These are phyloP conservation scores for Blastomyces parvus DNA, from an alignment of 2,329 filamentous ascomycete genomes.

Conservation along the genomic window DNA sequence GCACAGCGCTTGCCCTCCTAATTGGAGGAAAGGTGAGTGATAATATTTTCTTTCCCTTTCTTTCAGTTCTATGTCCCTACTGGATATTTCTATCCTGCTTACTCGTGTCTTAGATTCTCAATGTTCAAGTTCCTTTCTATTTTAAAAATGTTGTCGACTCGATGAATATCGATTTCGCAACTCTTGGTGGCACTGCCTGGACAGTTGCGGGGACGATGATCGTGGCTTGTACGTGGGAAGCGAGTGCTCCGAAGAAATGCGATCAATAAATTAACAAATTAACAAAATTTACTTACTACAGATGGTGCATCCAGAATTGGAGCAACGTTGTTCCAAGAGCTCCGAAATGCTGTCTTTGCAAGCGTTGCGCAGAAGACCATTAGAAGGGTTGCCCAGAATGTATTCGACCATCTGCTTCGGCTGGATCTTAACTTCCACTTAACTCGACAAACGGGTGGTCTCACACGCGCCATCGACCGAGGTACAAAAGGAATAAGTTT, in stretches of 20 bases:
- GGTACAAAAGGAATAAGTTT: slow-evolving; percentile 99
- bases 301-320: slow-evolving; percentile 81
- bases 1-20: slow-evolving; percentile 71
- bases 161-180: slow-evolving; percentile 91
- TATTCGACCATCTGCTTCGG: slow-evolving; percentile 80
- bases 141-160: slow-evolving; percentile 97
- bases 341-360: slow-evolving; percentile 93
- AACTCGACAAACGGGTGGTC: slow-evolving; percentile 82
- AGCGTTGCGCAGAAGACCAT: slow-evolving; percentile 97
- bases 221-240: slow-evolving; percentile 55
- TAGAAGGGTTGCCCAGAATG: slow-evolving; percentile 76
- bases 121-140: slow-evolving; percentile 97
- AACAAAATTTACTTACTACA: slow-evolving; percentile 20
- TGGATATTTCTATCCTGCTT: slow-evolving; percentile 14
- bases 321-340: slow-evolving; percentile 80
- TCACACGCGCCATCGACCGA: slow-evolving; percentile 88
- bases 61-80: too few species aligned
- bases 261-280: not conserved
- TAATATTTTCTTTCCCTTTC: not conserved
- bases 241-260: not conserved
- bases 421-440: slow-evolving; percentile 92
- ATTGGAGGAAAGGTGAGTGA: slow-evolving; percentile 70
- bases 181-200: slow-evolving; percentile 76
- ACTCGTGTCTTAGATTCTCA: slow-evolving; percentile 52
- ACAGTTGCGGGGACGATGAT: slow-evolving; percentile 90